Base-by-base conservation (phyloP, 2,329 filamentous ascomycete genomes). In the Xylariales sp. region DNA sequence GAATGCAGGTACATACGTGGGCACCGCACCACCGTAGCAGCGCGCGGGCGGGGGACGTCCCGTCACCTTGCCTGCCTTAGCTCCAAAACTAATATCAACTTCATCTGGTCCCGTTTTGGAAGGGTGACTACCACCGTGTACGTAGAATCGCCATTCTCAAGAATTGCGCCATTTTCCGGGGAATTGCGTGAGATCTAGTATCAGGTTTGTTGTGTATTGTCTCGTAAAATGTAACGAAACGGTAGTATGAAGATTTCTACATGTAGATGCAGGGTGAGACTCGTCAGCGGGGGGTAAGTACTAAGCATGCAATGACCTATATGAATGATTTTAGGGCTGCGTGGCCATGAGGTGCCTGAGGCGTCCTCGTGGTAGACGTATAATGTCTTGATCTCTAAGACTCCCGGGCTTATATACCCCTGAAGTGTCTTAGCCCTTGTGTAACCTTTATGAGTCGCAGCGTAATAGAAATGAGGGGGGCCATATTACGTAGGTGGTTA, bases 1-100 rank as follows among this genome's bases (percentile, higher is more conserved):
- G 8, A 10, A 39, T 39, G 36, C 36, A 39, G 36, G 36, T 39
- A 39, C 36, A 10, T 10, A 39, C 12, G 36, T 39, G 36, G 8
- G 36, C 12, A 10, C 34, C 45, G 36, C 34, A 23, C 55, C 52
- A 50, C 16, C 3, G 50, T 43, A 9, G 48, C 28, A 45, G n/a
- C 14, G 43, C 63, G 63, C 23, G 23, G 23, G 23, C 23, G 23
- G 23, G 23, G 63, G 56, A 65, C 63, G 56, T 55, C 16, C 63
- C 63, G 63, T 52, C 30, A 18, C 7, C 41, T 32, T 48, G 34
- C 54, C 10, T 30, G 18, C 46, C 23, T 45, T 56, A 56, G 54
- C 54, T 56, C 54, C 3, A 46, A 9, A 45, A 46, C 39, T 56
- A 56, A 43, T 45, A 32, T 56, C 39, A 32, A 56, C 39, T 23